Evolutionary conservation across 2,329 filamentous ascomycete species (phyloP).

Genomic region (Stagonosporopsis rhizophila): DNA sequence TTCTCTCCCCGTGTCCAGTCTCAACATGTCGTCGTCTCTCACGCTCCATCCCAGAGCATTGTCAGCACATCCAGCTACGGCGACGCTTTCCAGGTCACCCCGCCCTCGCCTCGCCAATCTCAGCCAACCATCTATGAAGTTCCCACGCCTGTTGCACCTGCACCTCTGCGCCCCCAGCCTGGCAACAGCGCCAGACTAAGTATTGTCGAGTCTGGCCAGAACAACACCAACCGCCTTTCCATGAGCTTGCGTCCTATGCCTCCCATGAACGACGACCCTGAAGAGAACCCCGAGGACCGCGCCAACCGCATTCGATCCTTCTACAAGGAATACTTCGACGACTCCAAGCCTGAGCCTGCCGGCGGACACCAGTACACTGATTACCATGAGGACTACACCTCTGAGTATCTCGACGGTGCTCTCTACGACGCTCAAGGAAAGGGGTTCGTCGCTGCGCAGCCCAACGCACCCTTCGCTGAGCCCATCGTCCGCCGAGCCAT

Average conservation of each 20-base stretch:
- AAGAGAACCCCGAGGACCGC: slow-evolving; percentile 90
- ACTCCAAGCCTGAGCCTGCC: slow-evolving; percentile 64
- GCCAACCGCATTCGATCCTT: slow-evolving; percentile 98
- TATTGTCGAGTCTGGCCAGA: slow-evolving; percentile 40
- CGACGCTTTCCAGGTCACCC: slow-evolving; percentile 59
- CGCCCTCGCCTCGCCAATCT: slow-evolving; percentile 49
- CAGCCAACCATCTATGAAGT: slow-evolving; percentile 23
- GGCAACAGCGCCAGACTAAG: slow-evolving; percentile 33
- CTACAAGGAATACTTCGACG: slow-evolving; percentile 99
- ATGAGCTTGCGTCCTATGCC: slow-evolving; percentile 82
- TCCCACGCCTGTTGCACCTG: slow-evolving; percentile 36
- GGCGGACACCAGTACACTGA: slow-evolving; percentile 50
- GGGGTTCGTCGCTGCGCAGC: slow-evolving; percentile 64
- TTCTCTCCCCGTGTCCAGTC: slow-evolving; percentile 44
- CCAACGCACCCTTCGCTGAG: slow-evolving; percentile 73
- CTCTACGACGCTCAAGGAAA: slow-evolving; percentile 65
- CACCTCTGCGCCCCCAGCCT: slow-evolving; percentile 37
- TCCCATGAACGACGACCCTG: slow-evolving; percentile 72
- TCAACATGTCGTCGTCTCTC: slow-evolving; percentile 45
- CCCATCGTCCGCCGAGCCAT: slow-evolving; percentile 88
- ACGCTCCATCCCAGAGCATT: slow-evolving; percentile 48
- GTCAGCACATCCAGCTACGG: slow-evolving; percentile 63
- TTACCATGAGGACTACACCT: slow-evolving; percentile 80
- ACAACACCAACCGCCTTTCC: slow-evolving; percentile 61
- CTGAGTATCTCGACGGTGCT: slow-evolving; percentile 70